These are phyloP conservation scores for Geotrichum bryndzae DNA, from an alignment of 1,139 yeast genomes.

Conservation along the genomic window DNA sequence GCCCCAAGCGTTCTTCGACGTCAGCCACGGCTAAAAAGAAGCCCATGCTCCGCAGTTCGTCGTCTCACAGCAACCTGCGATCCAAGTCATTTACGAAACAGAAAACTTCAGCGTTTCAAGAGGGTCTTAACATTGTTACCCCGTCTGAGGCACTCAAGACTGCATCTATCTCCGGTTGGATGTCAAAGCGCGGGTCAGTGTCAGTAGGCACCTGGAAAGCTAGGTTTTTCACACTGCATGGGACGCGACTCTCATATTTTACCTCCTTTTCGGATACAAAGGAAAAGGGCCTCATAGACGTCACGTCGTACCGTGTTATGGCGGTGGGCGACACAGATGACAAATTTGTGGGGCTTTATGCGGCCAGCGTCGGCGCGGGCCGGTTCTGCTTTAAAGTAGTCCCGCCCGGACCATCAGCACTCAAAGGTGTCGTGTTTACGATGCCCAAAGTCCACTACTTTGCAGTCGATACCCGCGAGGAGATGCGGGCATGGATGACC, in stretches of 20 bases:
- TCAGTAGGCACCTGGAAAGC: slow-evolving; percentile 88
- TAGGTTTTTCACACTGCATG: slow-evolving; percentile 83
- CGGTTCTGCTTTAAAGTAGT: slow-evolving; percentile 87
- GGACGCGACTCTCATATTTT: slow-evolving; percentile 86
- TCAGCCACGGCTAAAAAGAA: slow-evolving; percentile 13
- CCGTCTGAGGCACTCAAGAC: slow-evolving; percentile 74
- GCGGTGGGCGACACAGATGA: slow-evolving; percentile 68
- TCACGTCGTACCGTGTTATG: slow-evolving; percentile 86
- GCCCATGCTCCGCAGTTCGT: slow-evolving; percentile 23
- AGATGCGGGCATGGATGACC: slow-evolving; percentile 92
- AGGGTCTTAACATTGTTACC: slow-evolving; percentile 75
- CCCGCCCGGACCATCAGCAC: slow-evolving; percentile 97
- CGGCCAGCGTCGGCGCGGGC: slow-evolving; percentile 93
- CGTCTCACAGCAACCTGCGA: slow-evolving; percentile 28
- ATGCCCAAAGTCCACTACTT: slow-evolving; percentile 94
- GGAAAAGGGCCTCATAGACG: slow-evolving; percentile 91
- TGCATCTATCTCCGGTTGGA: slow-evolving; percentile 86
- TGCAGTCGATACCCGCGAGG: slow-evolving; percentile 87
- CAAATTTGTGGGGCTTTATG: slow-evolving; percentile 74
- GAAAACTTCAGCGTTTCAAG: slow-evolving; percentile 84
- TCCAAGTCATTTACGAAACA: slow-evolving; percentile 29
- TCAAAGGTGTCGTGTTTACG: slow-evolving; percentile 90
- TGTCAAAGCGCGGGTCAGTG: slow-evolving; percentile 84
- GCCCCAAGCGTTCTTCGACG: slow-evolving; percentile 8
- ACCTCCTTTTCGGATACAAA: slow-evolving; percentile 69